A percentile compares a stretch with the other conserved stretches of the same genome.
Evolutionary conservation across 176 grass and related monocot species (phyloP).

Genomic region (Lolium multiflorum): DNA sequence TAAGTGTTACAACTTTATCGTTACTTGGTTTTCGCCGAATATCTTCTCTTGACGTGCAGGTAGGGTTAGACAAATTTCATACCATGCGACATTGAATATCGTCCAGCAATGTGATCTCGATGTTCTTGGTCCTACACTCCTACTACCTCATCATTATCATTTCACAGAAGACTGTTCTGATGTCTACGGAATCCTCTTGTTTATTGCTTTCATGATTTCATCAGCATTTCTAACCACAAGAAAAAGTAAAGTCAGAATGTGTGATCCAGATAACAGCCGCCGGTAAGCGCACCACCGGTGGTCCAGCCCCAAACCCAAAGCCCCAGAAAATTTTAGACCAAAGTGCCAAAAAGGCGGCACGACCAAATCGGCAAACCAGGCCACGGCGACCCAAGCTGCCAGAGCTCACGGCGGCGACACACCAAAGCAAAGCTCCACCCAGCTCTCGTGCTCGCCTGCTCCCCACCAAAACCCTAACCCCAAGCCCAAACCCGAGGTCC

Average conservation of each 20-base stretch:
- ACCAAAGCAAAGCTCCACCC: conserved; percentile 50
- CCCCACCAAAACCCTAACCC: conserved; percentile 58
- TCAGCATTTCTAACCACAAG: not conserved
- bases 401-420: conserved; percentile 48
- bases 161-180: not conserved
- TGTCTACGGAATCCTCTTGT: not conserved
- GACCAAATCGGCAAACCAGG: conserved; percentile 29
- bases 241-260: not conserved
- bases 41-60: not conserved
- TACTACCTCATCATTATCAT: not conserved
- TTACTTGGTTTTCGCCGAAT: not conserved
- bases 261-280: conserved; percentile 14
- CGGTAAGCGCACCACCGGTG: conserved; percentile 46
- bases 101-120: not conserved
- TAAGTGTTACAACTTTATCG: no score
- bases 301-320: conserved; percentile 2
- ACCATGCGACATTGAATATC: not conserved
- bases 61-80: not conserved
- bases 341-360: conserved; percentile 59
- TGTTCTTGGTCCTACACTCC: not conserved
- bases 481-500: not conserved
- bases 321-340: conserved; percentile 44
- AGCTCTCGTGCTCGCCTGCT: conserved; percentile 27
- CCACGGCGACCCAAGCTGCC: conserved; percentile 19
- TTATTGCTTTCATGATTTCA: not conserved